These are phyloP conservation scores for Eutrema heterophyllum DNA, from an alignment of 345 rosid genomes.

Conservation along the genomic window DNA sequence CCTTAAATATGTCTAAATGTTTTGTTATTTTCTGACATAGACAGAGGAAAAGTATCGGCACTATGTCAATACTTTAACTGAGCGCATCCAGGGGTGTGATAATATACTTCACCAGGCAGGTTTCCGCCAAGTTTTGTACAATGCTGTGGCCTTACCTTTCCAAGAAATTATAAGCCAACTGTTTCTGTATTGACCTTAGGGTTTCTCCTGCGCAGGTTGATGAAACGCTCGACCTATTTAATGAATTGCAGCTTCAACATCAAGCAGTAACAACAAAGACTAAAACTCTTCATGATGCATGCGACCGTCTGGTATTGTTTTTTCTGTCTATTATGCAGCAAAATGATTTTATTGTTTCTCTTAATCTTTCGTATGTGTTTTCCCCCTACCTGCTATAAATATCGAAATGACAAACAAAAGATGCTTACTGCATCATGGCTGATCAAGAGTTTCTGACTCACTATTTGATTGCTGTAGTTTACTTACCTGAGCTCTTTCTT, in stretches of 20 bases:
- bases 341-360: neutral
- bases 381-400: neutral
- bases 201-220: constrained; percentile 58
- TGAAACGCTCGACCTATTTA: constrained; percentile 81
- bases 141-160: neutral
- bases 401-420: neutral
- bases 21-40: constrained; percentile 36
- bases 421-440: neutral
- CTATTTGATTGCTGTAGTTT: neutral
- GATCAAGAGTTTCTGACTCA: neutral
- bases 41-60: constrained; percentile 95
- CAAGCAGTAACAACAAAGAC: constrained; percentile 96
- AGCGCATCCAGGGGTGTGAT: constrained; percentile 89
- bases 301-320: constrained; percentile 74
- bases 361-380: neutral
- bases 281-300: constrained; percentile 98
- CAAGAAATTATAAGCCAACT: neutral
- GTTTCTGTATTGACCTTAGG: neutral
- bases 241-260: constrained; percentile 81
- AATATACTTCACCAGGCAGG: constrained; percentile 73
- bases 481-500: constrained; percentile 14
- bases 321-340: constrained; percentile 1
- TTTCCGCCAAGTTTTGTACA: constrained; percentile 13
- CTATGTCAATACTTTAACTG: constrained; percentile 71
- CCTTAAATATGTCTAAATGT: neutral